Base-by-base conservation (phyloP, 1,284 basidiomycete species). In the Malassezia obtusa region DNA sequence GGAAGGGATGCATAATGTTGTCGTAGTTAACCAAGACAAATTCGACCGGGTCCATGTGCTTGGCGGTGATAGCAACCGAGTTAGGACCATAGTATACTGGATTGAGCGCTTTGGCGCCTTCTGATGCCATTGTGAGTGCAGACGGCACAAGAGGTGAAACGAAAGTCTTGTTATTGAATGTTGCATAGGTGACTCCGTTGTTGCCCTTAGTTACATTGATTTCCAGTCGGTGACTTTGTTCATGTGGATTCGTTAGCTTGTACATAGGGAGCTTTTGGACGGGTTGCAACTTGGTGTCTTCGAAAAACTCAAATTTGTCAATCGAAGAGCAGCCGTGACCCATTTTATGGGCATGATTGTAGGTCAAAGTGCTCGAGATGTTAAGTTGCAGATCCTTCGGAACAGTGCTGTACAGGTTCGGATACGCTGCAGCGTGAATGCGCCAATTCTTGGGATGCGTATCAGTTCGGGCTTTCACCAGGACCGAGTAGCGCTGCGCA, bases 381-480 rank as follows among this genome's bases (percentile, higher is more conserved):
- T 72, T 72, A 40, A 72, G 60, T 54, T 64, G 62, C 10, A 68
- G 61, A 10, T 55, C 50, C 2, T 58, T 58, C 19, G 65, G 65
- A 21, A 69, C 62, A 28, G 56, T 33, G 31, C 68, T 76, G 56
- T 61, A 78, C 79, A 78, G 79, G 60, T 77, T 77, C 12, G 68
- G 63, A 55, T 89, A 87, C 81, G 95, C 87, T 78, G 89, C 87
- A 22, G 86, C 85, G 69, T 90, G 88, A 58, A 98, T 82, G 38
- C 81, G 82, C 82, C 84, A 96, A 78, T 95, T 94, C 19, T 80
- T 26, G 10, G 14, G 49, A 14, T 77, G 77, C 0, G 86, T 85
- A 64, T 89, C 86, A 74, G 90, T 89, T 50, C 85, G 82, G 10
- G 92, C 67, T 0, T 84, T 35, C 9, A 55, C 46, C n/a, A 55